A percentile compares a stretch with the other conserved stretches of the same genome.
These are phyloP conservation scores for Heteromeles arbutifolia DNA, from an alignment of 306 rosid species.

Conservation along the genomic window DNA sequence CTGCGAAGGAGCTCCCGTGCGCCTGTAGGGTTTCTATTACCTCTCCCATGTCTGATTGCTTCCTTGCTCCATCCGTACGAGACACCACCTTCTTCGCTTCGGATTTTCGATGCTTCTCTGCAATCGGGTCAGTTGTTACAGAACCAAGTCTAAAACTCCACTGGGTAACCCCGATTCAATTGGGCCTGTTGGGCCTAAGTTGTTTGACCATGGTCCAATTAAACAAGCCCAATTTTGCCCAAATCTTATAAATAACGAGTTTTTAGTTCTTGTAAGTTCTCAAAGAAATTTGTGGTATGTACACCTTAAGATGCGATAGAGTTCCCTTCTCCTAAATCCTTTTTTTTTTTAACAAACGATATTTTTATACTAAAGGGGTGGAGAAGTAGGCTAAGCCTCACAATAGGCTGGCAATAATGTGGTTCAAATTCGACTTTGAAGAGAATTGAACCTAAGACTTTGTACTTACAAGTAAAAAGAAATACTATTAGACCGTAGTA, in stretches of 20 bases:
- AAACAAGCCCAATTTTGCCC: background rate
- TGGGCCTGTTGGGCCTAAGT: background rate
- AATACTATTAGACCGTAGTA: no score
- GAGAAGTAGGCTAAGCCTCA: no score
- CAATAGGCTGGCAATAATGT: no score
- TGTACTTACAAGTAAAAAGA: no score
- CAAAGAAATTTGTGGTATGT: no score
- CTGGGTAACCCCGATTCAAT: background rate
- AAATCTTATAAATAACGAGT: background rate
- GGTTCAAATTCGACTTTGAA: no score
- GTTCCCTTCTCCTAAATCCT: no score
- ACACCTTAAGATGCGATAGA: no score
- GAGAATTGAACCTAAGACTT: no score
- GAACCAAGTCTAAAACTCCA: background rate
- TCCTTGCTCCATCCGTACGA: background rate
- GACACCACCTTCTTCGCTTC: background rate
- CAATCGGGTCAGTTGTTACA: background rate
- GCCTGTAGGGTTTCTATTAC: constrained; percentile 28
- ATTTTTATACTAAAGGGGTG: no score
- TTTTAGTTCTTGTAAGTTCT: no score
- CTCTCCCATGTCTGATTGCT: constrained; percentile 15
- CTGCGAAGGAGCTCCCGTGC: constrained; percentile 41
- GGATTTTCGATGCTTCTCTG: background rate
- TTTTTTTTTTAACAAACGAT: no score
- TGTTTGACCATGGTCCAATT: background rate